Evolutionary conservation across 2,329 filamentous ascomycete genomes (phyloP), one percentile per base, ranked within the genome.

Genomic region (Coniochaeta ligniaria): DNA sequence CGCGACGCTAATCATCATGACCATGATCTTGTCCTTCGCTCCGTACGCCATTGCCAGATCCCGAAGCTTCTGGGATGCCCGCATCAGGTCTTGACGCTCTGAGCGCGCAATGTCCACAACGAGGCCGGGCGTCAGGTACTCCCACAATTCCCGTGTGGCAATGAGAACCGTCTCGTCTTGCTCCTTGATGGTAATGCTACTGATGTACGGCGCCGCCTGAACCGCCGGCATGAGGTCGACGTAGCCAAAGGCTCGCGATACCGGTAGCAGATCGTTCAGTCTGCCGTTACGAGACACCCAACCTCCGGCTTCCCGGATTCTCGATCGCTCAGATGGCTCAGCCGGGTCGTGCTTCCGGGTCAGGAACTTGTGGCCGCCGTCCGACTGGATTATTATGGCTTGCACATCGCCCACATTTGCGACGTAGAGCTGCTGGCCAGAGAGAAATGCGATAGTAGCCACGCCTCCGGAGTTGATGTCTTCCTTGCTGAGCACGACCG

Each of bases 41-140:
- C 95, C 95, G 72, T 97, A 98, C 1, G 94, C 92, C 71, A 99
- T 96, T 47, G 95, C 95, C 60, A 98, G 80, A 76, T 99, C 95
- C 61, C 95, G 87, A 35, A 99, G 83, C 76, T 96, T 96, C 72
- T 98, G 94, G 4, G 95, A 90, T 17, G 94, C 95, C 60, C 91
- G 85, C 95, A 99, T 99, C 52, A 97, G 81, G 72, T 99, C 94
- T 54, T 85, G 84, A 7, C 92, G 87, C 74, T 96, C 94, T 26
- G 89, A 89, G 63, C 93, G 84, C 20, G 92, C 92, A 59, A 98
- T 88, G 72, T 99, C 96, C 26, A 96, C 92, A 9, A 96, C 90
- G 59, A 98, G 84, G 60, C 95, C 92, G 2, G 92, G 91, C 0
- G 90, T 89, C 12, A 99, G 82, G 72, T 93, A 96, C 65, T 98